phyloP scores from a whole-genome alignment of 2,329 filamentous ascomycete species.

The Fusarium caatingaense region DNA sequence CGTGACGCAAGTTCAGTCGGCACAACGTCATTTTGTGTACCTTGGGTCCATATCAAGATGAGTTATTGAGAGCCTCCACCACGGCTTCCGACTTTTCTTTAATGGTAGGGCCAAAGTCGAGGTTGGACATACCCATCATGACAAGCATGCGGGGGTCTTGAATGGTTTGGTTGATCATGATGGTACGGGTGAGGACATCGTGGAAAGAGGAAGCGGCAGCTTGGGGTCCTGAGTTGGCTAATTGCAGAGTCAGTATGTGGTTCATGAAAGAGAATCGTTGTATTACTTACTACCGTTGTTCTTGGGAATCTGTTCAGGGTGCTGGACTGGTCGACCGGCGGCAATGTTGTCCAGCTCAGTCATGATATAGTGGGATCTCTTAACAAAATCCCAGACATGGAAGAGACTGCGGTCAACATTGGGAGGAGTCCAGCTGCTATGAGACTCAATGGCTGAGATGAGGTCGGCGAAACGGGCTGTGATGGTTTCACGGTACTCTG shows the following conservation, averaged over 20 bases:
- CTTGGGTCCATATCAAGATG: neutral
- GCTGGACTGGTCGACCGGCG: constrained; percentile 47
- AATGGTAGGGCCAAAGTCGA: constrained; percentile 48
- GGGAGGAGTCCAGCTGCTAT: constrained; percentile 45
- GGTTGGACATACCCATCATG: constrained; percentile 49
- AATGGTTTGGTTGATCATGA: constrained; percentile 50
- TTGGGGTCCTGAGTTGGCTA: constrained; percentile 36
- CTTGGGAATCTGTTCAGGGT: constrained; percentile 52
- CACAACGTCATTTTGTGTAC: constrained; percentile 22
- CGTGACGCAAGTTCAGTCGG: constrained; percentile 14
- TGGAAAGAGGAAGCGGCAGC: constrained; percentile 45
- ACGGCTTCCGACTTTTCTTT: constrained; percentile 45
- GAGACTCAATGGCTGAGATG: constrained; percentile 47
- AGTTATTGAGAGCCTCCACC: constrained; percentile 29
- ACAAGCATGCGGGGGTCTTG: constrained; percentile 46
- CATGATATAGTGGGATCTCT: constrained; percentile 56
- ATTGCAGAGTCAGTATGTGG: neutral
- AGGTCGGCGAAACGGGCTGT: constrained; percentile 44
- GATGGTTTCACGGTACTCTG: constrained; percentile 44
- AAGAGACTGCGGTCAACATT: constrained; percentile 49
- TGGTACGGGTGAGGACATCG: constrained; percentile 49
- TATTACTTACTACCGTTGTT: constrained; percentile 44
- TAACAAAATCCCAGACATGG: constrained; percentile 57
- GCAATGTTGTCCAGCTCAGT: constrained; percentile 55
- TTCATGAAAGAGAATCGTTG: neutral